phyloP scores from a whole-genome alignment of 139 green algal species.

The Mesotaenium endlicherianum region DNA sequence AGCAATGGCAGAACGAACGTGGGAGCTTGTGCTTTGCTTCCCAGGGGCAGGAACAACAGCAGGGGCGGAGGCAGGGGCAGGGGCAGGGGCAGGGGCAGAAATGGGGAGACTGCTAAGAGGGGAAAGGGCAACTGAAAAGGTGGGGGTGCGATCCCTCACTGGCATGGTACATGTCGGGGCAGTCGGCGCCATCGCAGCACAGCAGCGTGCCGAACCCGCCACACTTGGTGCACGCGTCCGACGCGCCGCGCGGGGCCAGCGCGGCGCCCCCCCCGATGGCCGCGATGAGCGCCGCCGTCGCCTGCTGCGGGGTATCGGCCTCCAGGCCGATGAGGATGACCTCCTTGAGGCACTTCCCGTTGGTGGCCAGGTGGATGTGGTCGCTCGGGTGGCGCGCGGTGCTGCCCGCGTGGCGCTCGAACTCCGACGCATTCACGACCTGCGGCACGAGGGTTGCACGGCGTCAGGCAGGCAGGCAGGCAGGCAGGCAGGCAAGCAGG shows the following conservation, averaged over 20 bases:
- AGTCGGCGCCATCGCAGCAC: conserved; percentile 18
- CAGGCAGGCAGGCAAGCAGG: too few relatives aligned
- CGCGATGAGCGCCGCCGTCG: too few relatives aligned
- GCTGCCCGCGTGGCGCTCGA: conserved; percentile 42
- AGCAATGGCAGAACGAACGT: too few relatives aligned
- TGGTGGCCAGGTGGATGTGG: conserved; percentile 28
- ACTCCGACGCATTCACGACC: conserved; percentile 21
- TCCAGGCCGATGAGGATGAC: too few relatives aligned
- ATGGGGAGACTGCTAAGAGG: too few relatives aligned
- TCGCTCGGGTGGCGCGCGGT: conserved; percentile 37
- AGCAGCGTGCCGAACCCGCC: not conserved
- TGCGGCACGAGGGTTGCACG: too few relatives aligned
- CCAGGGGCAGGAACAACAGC: too few relatives aligned
- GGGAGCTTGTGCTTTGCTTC: too few relatives aligned
- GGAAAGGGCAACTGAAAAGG: not conserved
- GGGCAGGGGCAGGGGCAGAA: too few relatives aligned
- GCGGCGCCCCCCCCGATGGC: not conserved
- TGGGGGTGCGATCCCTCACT: not conserved
- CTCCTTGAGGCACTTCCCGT: conserved; percentile 8
- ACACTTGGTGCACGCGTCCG: conserved; percentile 6
- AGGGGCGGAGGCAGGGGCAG: too few relatives aligned
- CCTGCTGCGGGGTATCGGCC: too few relatives aligned
- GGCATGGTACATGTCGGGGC: conserved; percentile 9
- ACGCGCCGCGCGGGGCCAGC: not conserved
- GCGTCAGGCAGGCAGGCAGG: too few relatives aligned